Evolutionary conservation across 352 stramenopile species (phyloP), one percentile per base, ranked within the genome.

Genomic region (Peronospora farinosa): DNA sequence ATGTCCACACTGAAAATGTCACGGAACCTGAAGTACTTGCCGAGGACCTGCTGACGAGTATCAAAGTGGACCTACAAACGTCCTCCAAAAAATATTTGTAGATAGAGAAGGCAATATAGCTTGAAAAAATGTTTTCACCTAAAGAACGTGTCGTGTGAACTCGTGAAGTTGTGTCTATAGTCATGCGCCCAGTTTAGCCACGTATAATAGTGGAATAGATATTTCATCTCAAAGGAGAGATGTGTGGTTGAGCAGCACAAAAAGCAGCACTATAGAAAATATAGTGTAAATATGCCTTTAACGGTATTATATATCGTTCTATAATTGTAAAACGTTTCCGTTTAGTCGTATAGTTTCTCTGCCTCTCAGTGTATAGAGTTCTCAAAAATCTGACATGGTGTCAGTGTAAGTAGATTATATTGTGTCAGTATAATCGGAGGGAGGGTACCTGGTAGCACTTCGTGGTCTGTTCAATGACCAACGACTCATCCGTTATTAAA

Each of bases 211-310:
- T 25, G 72, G 75, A 15, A 86, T 47, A 17, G 71, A 81, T 36
- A 21, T 77, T 82, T 45, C 68, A 62, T 7, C 72, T 61, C 16
- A 72, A 28, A n/a, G 75, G 72, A 5, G 72, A 72, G 1, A 72
- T 79, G 25, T 83, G 72, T 7, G 75, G 75, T 38, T 51, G 39
- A 13, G 46, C 45, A 31, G 57, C 57, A 19, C 51, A 4, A 32
- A 21, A 21, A 21, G 19, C 19, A 21, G 19, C 19, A 21, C 19
- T 21, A n/a, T n/a, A n/a, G n/a, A n/a, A n/a, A n/a, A n/a, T n/a
- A n/a, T n/a, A n/a, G n/a, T n/a, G n/a, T n/a, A n/a, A n/a, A n/a
- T n/a, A n/a, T n/a, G n/a, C n/a, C n/a, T n/a, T n/a, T n/a, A n/a
- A n/a, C n/a, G n/a, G n/a, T n/a, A n/a, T n/a, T n/a, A n/a, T n/a